Evolutionary conservation across 495 filamentous ascomycete species (phyloP).

Genomic region (Gamarada debralockiae): DNA sequence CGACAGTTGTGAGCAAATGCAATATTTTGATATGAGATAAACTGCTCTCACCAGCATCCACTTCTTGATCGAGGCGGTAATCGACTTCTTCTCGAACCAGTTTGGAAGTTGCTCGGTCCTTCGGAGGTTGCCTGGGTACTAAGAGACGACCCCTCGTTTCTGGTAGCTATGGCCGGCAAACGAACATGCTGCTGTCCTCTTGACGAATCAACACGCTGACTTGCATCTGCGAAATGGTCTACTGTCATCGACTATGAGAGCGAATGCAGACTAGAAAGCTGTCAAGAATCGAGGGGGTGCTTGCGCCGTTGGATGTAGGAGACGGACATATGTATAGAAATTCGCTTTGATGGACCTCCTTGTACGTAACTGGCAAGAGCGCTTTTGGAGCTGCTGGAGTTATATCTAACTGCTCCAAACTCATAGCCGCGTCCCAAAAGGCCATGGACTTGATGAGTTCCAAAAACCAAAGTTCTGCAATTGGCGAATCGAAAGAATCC

Average conservation of each 20-base stretch:
- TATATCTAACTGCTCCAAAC: too few species aligned
- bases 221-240: constrained; percentile 19
- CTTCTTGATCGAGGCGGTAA: constrained; percentile 16
- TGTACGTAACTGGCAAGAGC: too few species aligned
- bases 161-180: constrained; percentile 18
- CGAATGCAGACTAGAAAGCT: not conserved
- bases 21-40: not conserved
- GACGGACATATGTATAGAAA: too few species aligned
- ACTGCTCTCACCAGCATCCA: constrained; percentile 18
- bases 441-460: too few species aligned
- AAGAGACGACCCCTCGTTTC: not conserved
- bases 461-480: too few species aligned
- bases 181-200: constrained; percentile 11
- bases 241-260: constrained; percentile 2
- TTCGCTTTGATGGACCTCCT: too few species aligned
- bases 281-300: not conserved
- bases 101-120: not conserved
- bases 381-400: too few species aligned
- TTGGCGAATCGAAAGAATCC: too few species aligned
- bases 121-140: not conserved
- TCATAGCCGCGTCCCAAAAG: too few species aligned
- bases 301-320: too few species aligned
- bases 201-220: constrained; percentile 15
- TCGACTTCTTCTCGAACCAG: constrained; percentile 2
- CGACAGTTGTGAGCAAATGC: not conserved